Conservation (phyloP, 2,329 filamentous ascomycete genomes). For the Colletotrichum magnum region DNA sequence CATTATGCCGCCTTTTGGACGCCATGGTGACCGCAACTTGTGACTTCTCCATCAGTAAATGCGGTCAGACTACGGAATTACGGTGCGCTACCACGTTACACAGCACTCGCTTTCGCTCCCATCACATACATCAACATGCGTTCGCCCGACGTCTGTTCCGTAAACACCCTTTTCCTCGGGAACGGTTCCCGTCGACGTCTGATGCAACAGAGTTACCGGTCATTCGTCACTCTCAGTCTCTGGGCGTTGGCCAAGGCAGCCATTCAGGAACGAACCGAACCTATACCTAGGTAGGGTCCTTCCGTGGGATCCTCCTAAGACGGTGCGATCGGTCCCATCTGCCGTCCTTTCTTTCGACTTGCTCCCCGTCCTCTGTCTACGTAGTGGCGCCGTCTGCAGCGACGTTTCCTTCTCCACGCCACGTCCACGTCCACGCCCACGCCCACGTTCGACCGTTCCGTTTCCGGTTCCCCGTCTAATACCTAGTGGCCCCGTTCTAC, state of each 20-base stretch:
- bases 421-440: slow-evolving; percentile 25
- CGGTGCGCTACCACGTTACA: background rate
- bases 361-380: background rate
- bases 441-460: slow-evolving; percentile 19
- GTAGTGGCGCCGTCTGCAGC: background rate
- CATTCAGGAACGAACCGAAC: no score
- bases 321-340: slow-evolving; percentile 5
- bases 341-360: background rate
- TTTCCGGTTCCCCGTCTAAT: background rate
- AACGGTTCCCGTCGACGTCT: no score
- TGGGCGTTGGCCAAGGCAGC: no score
- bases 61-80: background rate
- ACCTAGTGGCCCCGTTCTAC: background rate
- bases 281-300: no score
- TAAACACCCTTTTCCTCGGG: no score
- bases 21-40: background rate
- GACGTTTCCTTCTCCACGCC: background rate
- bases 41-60: background rate
- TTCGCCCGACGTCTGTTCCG: background rate
- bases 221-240: no score
- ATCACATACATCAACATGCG: background rate
- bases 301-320: slow-evolving; percentile 1
- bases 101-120: no score
- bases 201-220: no score
- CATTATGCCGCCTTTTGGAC: background rate